These are phyloP conservation scores for Rhodofomes roseus DNA, from an alignment of 1,284 basidiomycete species.

Conservation along the genomic window DNA sequence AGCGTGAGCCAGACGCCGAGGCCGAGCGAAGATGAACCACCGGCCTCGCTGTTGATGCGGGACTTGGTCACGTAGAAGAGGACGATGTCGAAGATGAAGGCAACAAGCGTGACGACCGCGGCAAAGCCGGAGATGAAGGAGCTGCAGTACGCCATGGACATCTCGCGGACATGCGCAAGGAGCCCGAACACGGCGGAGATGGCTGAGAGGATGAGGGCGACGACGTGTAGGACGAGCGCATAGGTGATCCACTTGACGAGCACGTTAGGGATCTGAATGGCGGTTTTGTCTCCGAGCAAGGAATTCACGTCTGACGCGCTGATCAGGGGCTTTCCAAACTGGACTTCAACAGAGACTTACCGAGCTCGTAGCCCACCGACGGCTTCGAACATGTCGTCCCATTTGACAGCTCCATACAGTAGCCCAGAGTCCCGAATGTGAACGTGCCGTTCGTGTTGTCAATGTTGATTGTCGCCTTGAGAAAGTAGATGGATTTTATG, in stretches of 20 bases:
- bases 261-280: conserved; percentile 69
- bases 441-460: conserved; percentile 55
- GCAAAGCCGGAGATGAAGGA: conserved; percentile 78
- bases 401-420: conserved; percentile 59
- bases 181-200: conserved; percentile 74
- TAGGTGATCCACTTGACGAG: conserved; percentile 90
- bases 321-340: conserved; percentile 4
- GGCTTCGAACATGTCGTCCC: conserved; percentile 73
- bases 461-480: conserved; percentile 63
- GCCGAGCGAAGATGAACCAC: conserved; percentile 73
- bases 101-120: conserved; percentile 68
- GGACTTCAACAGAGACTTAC: conserved; percentile 42
- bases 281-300: conserved; percentile 65
- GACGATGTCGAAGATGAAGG: conserved; percentile 84
- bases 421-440: conserved; percentile 83
- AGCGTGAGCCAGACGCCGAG: conserved; percentile 84
- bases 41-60: conserved; percentile 64
- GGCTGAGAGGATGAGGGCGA: conserved; percentile 72
- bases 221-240: conserved; percentile 82
- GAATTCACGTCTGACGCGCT: conserved; percentile 65
- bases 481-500: conserved; percentile 82
- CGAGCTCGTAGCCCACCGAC: conserved; percentile 78
- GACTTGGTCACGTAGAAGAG: conserved; percentile 83
- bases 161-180: conserved; percentile 80
- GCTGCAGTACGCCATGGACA: conserved; percentile 83